Base-by-base conservation (phyloP, 305 asterid genomes). In the Petunia hybrid region DNA sequence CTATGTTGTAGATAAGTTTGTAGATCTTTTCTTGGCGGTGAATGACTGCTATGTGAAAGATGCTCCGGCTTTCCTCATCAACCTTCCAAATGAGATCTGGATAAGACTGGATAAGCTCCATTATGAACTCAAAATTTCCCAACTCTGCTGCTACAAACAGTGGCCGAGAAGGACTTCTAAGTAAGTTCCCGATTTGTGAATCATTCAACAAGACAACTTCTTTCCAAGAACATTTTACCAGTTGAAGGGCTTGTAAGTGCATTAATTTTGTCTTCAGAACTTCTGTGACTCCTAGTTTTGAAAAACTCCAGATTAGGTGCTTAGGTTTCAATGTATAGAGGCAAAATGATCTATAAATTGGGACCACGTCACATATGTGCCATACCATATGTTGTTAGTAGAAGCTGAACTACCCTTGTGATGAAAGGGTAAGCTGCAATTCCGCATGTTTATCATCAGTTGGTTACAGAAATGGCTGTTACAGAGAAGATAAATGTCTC, bases 1-100 rank as follows among this genome's bases (percentile, higher is more conserved):
- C 89, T 31, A 85, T 85, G 13, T 61, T 80, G 60, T 88, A 77
- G 35, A 87, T 80, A 35, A 90, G 89, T 77, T 85, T 86, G 73
- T 84, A 87, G 63, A 90, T 61, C 55, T 85, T 83, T 71, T 87
- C 89, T 46, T 80, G 87, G 1, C 89, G 87, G 38, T 85, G 83
- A 60, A 83, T 76, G 57, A 85, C 88, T 14, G 88, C 90, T 63
- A 83, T 69, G 71, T 87, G 87, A 55, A 87, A 87, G 41, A 87
- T 79, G 77, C 85, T 81, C 60, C 55, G 77, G 36, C 82, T 64
- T 46, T 87, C 74, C n/a, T 79, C 81, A 73, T 85, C 77, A 4
- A 83, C 81, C 79, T 81, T 83, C 87, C 88, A 85, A n/a, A 87
- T 83, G 10, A 85, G 83, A 76, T 85, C 88, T 9, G 86, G 88